These are phyloP conservation scores for Ottelia alismoides DNA, from an alignment of 106 monocot genomes.

Conservation along the genomic window DNA sequence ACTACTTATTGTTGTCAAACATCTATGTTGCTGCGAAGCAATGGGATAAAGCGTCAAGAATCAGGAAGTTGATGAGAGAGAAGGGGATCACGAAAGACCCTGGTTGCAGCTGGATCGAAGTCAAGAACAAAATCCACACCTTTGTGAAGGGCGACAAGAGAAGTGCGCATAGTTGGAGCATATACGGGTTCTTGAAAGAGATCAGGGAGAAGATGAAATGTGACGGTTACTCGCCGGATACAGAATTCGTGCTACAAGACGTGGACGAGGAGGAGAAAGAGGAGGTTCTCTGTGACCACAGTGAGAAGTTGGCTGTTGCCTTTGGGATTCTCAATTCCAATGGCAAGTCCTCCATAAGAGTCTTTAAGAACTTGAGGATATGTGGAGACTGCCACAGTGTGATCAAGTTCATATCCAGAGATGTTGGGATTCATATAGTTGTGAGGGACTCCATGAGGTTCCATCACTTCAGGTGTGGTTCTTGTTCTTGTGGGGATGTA, in stretches of 20 bases:
- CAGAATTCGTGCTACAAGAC: conserved; percentile 33
- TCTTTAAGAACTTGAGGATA: conserved; percentile 64
- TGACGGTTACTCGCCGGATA: conserved; percentile 35
- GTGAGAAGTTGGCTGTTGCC: conserved; percentile 60
- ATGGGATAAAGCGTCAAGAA: conserved; percentile 41
- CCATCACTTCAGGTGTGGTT: conserved; percentile 30
- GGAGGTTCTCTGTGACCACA: conserved; percentile 42
- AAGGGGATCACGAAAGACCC: conserved; percentile 36
- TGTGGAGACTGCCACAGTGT: conserved; percentile 45
- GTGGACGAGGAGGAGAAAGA: conserved; percentile 40
- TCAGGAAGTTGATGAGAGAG: conserved; percentile 50
- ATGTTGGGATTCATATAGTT: conserved; percentile 8
- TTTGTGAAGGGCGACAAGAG: conserved; percentile 51
- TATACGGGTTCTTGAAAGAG: conserved; percentile 31
- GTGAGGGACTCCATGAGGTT: conserved; percentile 23
- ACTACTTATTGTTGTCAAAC: conserved; percentile 49
- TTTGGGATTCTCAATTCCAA: conserved; percentile 43
- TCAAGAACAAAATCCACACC: conserved; percentile 32
- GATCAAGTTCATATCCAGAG: conserved; percentile 23
- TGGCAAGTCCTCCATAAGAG: conserved; percentile 27
- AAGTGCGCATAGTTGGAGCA: conserved; percentile 16
- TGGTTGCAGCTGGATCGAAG: conserved; percentile 63
- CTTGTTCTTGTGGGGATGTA: conserved; percentile 35
- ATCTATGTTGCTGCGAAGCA: conserved; percentile 26
- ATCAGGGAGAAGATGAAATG: conserved; percentile 32